Evolutionary conservation across 805 yeast genomes (phyloP).

Genomic region (Cyberlindnera euphorbiiphila): DNA sequence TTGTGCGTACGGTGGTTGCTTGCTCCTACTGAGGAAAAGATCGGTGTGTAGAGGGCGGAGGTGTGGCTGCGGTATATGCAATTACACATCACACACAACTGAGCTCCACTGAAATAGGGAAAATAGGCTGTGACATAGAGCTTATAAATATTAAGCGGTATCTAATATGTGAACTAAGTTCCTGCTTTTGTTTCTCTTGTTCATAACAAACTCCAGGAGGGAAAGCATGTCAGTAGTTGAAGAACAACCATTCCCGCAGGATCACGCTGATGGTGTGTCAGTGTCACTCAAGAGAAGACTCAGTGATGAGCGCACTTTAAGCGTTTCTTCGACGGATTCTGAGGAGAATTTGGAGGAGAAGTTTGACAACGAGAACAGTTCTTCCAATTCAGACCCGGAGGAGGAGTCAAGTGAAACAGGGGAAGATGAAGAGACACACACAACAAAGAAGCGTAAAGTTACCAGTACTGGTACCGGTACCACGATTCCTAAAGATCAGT

Average conservation of each 20-base stretch:
- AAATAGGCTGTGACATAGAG: no score
- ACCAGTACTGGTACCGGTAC: not conserved
- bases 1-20: no score
- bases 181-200: not conserved
- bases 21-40: no score
- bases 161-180: no score
- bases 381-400: constrained; percentile 16
- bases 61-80: no score
- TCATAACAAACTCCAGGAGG: not conserved
- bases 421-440: not conserved
- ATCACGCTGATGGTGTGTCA: not conserved
- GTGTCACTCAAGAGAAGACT: constrained; percentile 20
- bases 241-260: not conserved
- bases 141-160: no score
- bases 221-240: constrained; percentile 1
- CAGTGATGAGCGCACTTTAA: constrained; percentile 21
- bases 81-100: no score
- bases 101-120: no score
- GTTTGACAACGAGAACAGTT: constrained; percentile 11
- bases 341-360: constrained; percentile 19
- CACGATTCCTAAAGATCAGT: constrained; percentile 14
- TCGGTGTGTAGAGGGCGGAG: no score
- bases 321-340: constrained; percentile 20
- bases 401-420: constrained; percentile 1
- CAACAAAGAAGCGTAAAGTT: constrained; percentile 9